Conservation (phyloP, 345 rosid genomes). For the Cardamine chenopodiifolia region DNA sequence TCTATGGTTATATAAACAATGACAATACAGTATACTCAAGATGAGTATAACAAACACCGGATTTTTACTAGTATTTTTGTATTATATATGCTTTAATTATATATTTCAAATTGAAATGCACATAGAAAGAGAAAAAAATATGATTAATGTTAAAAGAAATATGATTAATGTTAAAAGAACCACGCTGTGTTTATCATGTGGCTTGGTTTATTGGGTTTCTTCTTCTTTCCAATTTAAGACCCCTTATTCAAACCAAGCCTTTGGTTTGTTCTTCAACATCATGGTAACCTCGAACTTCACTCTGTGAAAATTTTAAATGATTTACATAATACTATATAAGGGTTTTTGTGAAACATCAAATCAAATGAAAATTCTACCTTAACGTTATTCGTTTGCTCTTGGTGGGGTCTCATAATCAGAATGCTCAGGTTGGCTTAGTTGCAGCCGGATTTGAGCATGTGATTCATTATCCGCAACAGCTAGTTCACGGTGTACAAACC, state of each 20-base stretch:
- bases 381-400: slow-evolving; percentile 39
- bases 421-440: slow-evolving; percentile 56
- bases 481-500: slow-evolving; percentile 34
- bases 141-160: too few relatives aligned
- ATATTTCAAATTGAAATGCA: slow-evolving; percentile 24
- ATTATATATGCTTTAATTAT: slow-evolving; percentile 28
- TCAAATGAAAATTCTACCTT: neutral
- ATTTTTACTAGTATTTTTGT: neutral
- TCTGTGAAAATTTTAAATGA: slow-evolving; percentile 16
- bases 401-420: slow-evolving; percentile 42
- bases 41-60: slow-evolving; percentile 9
- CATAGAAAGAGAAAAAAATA: slow-evolving; percentile 2
- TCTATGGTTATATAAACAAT: neutral
- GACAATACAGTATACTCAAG: slow-evolving; percentile 15
- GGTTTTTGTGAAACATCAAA: neutral
- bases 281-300: slow-evolving; percentile 27
- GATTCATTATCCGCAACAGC: slow-evolving; percentile 37
- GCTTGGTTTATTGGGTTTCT: slow-evolving; percentile 15
- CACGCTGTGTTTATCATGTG: slow-evolving; percentile 29
- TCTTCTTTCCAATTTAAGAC: slow-evolving; percentile 11
- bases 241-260: slow-evolving; percentile 30
- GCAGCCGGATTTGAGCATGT: slow-evolving; percentile 50
- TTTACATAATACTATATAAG: neutral
- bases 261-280: slow-evolving; percentile 29
- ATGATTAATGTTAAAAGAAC: slow-evolving; percentile 29